These are phyloP conservation scores for Kodamaea kaohsiungensis DNA, from an alignment of 805 yeast species.

Conservation along the genomic window DNA sequence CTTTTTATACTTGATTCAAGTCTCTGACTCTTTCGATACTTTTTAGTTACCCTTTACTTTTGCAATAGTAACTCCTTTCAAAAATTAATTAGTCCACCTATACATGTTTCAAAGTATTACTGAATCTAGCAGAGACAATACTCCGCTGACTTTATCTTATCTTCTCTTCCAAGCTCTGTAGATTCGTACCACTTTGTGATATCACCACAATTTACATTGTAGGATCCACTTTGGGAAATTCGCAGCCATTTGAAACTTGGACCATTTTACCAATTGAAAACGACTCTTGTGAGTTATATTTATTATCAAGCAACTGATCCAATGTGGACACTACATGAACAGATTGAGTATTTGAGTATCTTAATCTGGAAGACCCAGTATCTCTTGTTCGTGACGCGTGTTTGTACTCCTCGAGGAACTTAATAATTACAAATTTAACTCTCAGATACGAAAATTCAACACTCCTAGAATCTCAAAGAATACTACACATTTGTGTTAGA, in stretches of 20 bases:
- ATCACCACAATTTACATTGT: background rate
- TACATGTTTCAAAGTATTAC: background rate
- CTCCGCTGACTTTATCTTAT: background rate
- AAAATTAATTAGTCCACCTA: background rate
- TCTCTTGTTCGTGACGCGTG: too few species aligned
- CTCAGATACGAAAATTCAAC: too few species aligned
- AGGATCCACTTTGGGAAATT: background rate
- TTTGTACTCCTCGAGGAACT: too few species aligned
- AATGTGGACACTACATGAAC: background rate
- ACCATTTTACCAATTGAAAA: background rate
- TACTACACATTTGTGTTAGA: too few species aligned
- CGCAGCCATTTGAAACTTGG: slow-evolving; percentile 1
- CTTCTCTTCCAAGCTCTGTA: background rate
- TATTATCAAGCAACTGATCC: too few species aligned
- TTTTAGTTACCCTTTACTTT: background rate
- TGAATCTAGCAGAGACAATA: background rate
- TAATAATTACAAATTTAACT: too few species aligned
- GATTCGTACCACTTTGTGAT: background rate
- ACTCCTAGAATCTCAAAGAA: too few species aligned
- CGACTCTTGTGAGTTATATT: too few species aligned
- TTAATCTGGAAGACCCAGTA: background rate
- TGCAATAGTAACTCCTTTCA: background rate
- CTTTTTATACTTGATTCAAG: background rate
- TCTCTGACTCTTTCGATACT: background rate
- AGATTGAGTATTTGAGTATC: background rate